phyloP scores from a whole-genome alignment of 2,329 filamentous ascomycete species.

The Trichoderma arundinaceum region DNA sequence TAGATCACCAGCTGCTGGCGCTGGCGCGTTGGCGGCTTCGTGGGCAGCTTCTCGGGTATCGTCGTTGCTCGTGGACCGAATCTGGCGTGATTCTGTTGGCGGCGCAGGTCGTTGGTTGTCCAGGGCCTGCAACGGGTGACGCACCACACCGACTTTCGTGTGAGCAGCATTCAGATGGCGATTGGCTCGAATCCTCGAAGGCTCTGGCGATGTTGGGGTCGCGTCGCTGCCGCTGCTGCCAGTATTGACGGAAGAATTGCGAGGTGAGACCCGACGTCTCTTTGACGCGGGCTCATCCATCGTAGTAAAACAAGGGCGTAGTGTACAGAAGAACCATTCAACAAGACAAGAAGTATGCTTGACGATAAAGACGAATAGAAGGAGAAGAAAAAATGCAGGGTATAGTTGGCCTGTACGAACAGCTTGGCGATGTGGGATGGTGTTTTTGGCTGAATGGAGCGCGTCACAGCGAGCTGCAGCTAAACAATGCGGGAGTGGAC shows the following conservation, averaged over 20 bases:
- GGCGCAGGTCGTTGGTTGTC: slow-evolving; percentile 51
- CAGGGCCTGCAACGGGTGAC: slow-evolving; percentile 64
- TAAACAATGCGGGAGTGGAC: slow-evolving; percentile 25
- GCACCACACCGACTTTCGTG: slow-evolving; percentile 66
- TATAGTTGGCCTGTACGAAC: neutral
- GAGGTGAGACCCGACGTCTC: slow-evolving; percentile 66
- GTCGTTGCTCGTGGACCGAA: neutral
- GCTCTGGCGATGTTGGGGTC: slow-evolving; percentile 33
- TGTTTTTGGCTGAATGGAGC: slow-evolving; percentile 27
- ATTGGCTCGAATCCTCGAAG: slow-evolving; percentile 37
- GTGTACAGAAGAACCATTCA: neutral
- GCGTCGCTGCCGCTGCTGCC: slow-evolving; percentile 43
- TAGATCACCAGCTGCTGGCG: slow-evolving; percentile 31
- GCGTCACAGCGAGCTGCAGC: slow-evolving; percentile 30
- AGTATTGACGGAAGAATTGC: slow-evolving; percentile 45
- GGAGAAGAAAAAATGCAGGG: neutral
- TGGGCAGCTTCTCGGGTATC: slow-evolving; percentile 37
- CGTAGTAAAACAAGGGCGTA: neutral
- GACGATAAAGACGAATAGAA: neutral
- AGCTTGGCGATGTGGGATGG: slow-evolving; percentile 25
- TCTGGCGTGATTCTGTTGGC: slow-evolving; percentile 41
- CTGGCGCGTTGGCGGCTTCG: slow-evolving; percentile 42
- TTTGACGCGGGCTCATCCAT: slow-evolving; percentile 66
- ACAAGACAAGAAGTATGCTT: neutral
- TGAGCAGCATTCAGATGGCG: slow-evolving; percentile 70